A percentile compares a stretch with the other conserved stretches of the same genome.
These are phyloP conservation scores for Phytophthora colocasiae DNA, from an alignment of 352 stramenopile species.

Conservation along the genomic window DNA sequence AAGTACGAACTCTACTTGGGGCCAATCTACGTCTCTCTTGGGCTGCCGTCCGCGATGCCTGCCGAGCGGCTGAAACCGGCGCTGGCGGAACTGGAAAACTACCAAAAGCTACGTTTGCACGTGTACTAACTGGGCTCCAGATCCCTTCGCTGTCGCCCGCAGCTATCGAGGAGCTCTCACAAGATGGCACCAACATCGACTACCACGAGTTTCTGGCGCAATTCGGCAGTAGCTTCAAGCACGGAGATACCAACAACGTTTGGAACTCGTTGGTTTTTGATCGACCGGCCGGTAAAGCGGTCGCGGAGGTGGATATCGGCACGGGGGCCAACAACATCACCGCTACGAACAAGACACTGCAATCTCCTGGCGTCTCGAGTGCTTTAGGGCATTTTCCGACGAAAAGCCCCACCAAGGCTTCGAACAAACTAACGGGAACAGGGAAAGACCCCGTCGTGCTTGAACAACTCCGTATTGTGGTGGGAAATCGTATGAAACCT, in stretches of 20 bases:
- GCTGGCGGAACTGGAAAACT: conserved; percentile 42
- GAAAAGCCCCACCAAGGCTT: conserved; percentile 21
- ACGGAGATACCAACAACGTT: conserved; percentile 71
- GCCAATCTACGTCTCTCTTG: conserved; percentile 61
- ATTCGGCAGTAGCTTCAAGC: conserved; percentile 70
- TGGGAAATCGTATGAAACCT: conserved; percentile 60
- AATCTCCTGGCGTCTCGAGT: conserved; percentile 54
- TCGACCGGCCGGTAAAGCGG: conserved; percentile 24
- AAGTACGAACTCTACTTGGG: conserved; percentile 54
- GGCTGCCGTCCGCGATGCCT: conserved; percentile 59
- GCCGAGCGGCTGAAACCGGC: conserved; percentile 46
- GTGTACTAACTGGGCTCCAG: conserved; percentile 51
- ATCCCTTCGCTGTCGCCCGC: conserved; percentile 46
- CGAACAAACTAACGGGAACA: conserved; percentile 8
- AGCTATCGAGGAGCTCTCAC: conserved; percentile 32
- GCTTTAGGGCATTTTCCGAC: conserved; percentile 26
- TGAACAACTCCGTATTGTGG: conserved; percentile 69
- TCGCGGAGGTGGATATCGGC: conserved; percentile 25
- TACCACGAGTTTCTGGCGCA: conserved; percentile 72
- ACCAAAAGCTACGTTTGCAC: conserved; percentile 47
- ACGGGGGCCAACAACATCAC: conserved; percentile 19
- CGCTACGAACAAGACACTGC: conserved; percentile 54
- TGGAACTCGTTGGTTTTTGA: conserved; percentile 65
- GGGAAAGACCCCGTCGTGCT: conserved; percentile 44
- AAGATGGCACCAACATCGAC: conserved; percentile 49